Base-by-base conservation (phyloP, 2,329 filamentous ascomycete genomes). In the Phyllosticta capitalensis region DNA sequence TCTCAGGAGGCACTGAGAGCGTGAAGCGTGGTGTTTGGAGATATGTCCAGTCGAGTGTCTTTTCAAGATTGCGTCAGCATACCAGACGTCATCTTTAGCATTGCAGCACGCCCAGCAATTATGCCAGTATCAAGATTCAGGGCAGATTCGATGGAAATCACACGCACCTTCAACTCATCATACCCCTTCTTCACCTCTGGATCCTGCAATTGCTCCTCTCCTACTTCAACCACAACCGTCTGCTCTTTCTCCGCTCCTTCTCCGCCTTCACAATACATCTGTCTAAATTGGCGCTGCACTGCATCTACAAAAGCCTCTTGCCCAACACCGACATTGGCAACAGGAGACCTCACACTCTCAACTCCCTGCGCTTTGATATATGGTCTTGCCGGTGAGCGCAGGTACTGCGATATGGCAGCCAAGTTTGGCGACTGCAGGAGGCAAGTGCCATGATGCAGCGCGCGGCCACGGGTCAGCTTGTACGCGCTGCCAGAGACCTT, bases 401-500 rank as follows among this genome's bases (percentile, higher is more conserved):
- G 73, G 67, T 92, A 84, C 2, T 80, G 74, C 1, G 85, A 83
- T 26, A 97, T 88, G 49, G 78, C 74, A 28, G 76, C 71, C 50
- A 97, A 76, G 68, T 95, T 89, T 1, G 87, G 87, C 58, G 89
- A 92, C 33, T 81, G 79, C 1, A 97, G 78, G 51, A 99, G 79
- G 67, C 91, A 94, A 0, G 94, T 99, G 7, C 92, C 94, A 73
- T 99, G 94, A 73, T 99, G 94, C 61, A 99, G 78, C 7, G 91
- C 87, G 52, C 92, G 82, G 54, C 83, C 77, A 22, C 89, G 81
- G 0, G 89, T 96, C 58, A 99, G 79, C 74, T 97, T 97, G 76
- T 95, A 99, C 10, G 94, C 94, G 0, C 91, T 96, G 1, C 94
- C 94, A 0, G 91, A 96, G 10, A 97, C 82, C 72, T 99, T 99